Evolutionary conservation across 2,329 filamentous ascomycete genomes (phyloP).

Genomic region (Achaetomium macrosporum): DNA sequence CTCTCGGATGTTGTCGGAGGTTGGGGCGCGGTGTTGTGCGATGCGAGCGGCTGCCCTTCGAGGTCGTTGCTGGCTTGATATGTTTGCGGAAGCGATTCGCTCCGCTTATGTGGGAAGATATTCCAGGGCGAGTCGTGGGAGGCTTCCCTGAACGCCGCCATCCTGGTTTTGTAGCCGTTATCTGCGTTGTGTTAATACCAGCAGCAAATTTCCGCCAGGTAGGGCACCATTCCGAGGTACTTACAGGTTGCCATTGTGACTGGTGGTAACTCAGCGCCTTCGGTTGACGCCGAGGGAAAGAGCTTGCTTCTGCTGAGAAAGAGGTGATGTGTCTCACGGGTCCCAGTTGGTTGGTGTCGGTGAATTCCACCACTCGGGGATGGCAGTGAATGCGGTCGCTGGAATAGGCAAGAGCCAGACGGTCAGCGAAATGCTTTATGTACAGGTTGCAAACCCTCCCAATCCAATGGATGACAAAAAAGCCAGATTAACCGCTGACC

Average conservation of each 20-base stretch:
- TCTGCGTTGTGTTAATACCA: slow-evolving; percentile 29
- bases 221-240: neutral
- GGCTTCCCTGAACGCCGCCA: slow-evolving; percentile 38
- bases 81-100: slow-evolving; percentile 28
- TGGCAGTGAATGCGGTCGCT: no score
- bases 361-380: no score
- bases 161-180: slow-evolving; percentile 42
- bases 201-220: neutral
- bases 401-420: no score
- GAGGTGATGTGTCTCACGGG: neutral
- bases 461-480: no score
- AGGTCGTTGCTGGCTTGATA: slow-evolving; percentile 31
- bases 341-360: no score
- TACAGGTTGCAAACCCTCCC: no score
- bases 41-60: slow-evolving; percentile 19
- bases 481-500: no score
- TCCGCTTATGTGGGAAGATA: slow-evolving; percentile 39
- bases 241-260: slow-evolving; percentile 2
- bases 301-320: neutral
- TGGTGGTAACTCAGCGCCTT: neutral
- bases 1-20: neutral
- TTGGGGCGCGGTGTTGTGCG: neutral
- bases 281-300: neutral
- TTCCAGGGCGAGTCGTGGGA: slow-evolving; percentile 39
- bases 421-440: no score